Conservation (phyloP, 768 basidiomycete species). For the Glaciozyma antarctica region DNA sequence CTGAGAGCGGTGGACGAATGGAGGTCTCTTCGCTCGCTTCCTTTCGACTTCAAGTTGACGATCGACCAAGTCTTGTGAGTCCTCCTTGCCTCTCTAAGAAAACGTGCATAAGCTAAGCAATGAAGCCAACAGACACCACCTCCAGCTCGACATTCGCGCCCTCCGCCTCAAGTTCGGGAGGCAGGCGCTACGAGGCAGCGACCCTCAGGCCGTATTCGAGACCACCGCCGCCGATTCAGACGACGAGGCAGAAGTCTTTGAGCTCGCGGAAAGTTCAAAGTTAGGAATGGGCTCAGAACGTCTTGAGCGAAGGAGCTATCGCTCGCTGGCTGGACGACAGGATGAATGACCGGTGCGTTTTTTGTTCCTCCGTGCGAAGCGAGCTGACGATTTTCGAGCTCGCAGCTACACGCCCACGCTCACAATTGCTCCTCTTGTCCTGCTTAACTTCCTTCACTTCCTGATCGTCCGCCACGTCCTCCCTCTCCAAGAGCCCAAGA, state of each 20-base stretch:
- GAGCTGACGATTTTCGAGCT: too few relatives aligned
- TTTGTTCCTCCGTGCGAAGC: too few relatives aligned
- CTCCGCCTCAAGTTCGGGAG: slow-evolving; percentile 3
- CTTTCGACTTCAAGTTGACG: background rate
- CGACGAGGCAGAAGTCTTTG: too few relatives aligned
- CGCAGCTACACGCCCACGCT: slow-evolving; percentile 5
- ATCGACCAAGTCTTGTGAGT: background rate
- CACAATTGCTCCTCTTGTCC: background rate
- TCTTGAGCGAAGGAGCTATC: background rate
- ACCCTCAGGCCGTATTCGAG: background rate
- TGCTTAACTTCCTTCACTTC: slow-evolving; percentile 9
- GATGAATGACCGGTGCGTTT: background rate
- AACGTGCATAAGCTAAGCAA: too few relatives aligned
- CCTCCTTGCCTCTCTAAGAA: too few relatives aligned
- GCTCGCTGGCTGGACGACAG: slow-evolving; percentile 12
- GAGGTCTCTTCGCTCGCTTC: slow-evolving; percentile 3
- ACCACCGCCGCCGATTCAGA: background rate
- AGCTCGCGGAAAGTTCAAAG: too few relatives aligned
- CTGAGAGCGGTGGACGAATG: slow-evolving; percentile 7
- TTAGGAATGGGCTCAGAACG: background rate
- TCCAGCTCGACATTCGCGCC: background rate
- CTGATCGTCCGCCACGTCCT: slow-evolving; percentile 7
- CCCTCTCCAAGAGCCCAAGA: background rate
- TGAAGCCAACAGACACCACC: background rate
- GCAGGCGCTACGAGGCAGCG: slow-evolving; percentile 8